Evolutionary conservation across 495 filamentous ascomycete genomes (phyloP), one percentile per base, ranked within the genome.

Genomic region (Penicillium robsamsonii): DNA sequence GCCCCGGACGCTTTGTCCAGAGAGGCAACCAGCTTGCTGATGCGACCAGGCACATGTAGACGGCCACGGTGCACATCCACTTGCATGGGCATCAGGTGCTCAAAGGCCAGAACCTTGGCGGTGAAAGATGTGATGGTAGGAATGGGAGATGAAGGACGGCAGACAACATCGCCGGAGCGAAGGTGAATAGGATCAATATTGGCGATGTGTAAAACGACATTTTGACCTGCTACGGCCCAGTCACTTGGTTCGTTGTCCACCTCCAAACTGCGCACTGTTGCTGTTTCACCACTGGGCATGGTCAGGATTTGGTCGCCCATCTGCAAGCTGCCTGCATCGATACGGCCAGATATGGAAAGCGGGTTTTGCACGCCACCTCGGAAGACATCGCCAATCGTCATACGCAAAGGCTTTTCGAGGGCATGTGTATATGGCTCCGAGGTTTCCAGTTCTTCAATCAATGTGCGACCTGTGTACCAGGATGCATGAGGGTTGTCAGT

Each of bases 171-270:
- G 11, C 94, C 94, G 9, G 85, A 79, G 42, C 84, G 84, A 9
- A 97, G 80, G 65, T 96, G 88, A 15, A 88, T 79, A 2, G 87
- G 79, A 57, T 97, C 91, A 64, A 96, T 92, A 53, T 90, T 89
- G n/a, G 82, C 79, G 50, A 98, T 80, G 64, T 96, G 88, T 18
- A 98, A 71, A 2, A 86, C 84, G 10, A 88, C 83, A 53, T 96
- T 96, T 64, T 97, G 91, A 13, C 95, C 92, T 2, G 92, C 94
- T n/a, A 97, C 92, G 4, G 91, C 94, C 92, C 91, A 98, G 55
- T 96, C 90, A 11, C 72, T 78, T 4, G 81, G 70, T 40, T 88
- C 84, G 20, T 83, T 79, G 59, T 92, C 86, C 17, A 91, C 81
- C 59, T 91, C 87, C 17, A 98, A 64, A 11, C 80, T 87, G 65